Conservation (phyloP, 345 rosid species). For the Cardamine occulta region DNA sequence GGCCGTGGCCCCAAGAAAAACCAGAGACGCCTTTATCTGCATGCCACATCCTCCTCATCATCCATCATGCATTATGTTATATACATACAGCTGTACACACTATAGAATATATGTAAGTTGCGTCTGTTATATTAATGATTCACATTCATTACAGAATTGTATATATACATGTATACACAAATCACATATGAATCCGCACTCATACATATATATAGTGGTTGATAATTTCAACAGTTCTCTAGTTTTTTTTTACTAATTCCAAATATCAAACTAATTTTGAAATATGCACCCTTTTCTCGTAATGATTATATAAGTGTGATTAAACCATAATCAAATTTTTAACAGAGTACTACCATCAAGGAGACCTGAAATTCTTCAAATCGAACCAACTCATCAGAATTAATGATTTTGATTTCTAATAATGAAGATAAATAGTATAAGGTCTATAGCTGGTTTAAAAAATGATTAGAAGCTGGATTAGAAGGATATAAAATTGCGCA, state of each 20-base stretch:
- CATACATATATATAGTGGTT: not conserved
- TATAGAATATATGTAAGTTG: constrained; percentile 38
- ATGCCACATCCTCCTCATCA: constrained; percentile 43
- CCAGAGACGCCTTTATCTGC: constrained; percentile 26
- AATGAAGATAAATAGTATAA: not conserved
- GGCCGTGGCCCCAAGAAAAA: constrained; percentile 40
- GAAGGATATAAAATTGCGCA: constrained; percentile 14
- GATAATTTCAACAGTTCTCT: not conserved
- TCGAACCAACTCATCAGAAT: constrained; percentile 25
- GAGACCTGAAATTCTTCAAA: constrained; percentile 9
- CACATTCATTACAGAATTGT: constrained; percentile 19
- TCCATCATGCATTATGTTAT: constrained; percentile 40
- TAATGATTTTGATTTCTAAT: constrained; percentile 18
- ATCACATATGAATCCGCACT: not conserved
- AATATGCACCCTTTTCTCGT: not conserved
- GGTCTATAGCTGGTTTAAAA: not conserved
- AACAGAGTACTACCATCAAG: not conserved
- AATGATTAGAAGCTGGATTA: constrained; percentile 36
- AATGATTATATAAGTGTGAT: not conserved
- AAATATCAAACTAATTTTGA: not conserved
- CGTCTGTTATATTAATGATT: constrained; percentile 15
- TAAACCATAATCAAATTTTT: constrained; percentile 1
- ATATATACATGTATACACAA: not conserved
- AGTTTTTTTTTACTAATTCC: not conserved
- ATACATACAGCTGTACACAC: constrained; percentile 37